Evolutionary conservation across 805 yeast genomes (phyloP).

Genomic region (Wickerhamomyces canadensis): DNA sequence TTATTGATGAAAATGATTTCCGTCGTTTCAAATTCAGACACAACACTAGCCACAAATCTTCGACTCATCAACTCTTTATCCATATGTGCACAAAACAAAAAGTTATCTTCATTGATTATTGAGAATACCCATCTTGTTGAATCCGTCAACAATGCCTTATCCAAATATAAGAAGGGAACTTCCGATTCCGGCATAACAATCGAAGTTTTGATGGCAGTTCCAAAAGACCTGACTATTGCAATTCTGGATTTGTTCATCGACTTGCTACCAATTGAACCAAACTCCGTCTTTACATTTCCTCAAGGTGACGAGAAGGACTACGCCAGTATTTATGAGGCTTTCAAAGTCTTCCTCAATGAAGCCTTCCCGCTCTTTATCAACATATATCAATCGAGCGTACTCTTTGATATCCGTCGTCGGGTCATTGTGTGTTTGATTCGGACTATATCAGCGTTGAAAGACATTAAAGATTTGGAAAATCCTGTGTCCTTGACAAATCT

Average conservation of each 20-base stretch:
- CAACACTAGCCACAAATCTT: constrained; percentile 25
- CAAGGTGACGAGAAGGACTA: constrained; percentile 18
- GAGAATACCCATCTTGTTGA: constrained; percentile 43
- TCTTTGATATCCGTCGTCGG: constrained; percentile 54
- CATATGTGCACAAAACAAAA: constrained; percentile 35
- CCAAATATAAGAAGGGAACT: constrained; percentile 38
- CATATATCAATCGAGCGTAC: constrained; percentile 69
- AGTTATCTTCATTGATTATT: constrained; percentile 39
- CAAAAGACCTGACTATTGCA: constrained; percentile 55
- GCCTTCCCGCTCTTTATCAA: constrained; percentile 51
- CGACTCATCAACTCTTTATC: constrained; percentile 36
- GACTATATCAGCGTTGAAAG: constrained; percentile 37
- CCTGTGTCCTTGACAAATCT: constrained; percentile 39
- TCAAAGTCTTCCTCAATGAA: constrained; percentile 34
- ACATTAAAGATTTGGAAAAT: constrained; percentile 27
- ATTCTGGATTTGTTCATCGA: constrained; percentile 51
- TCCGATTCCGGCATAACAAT: constrained; percentile 40
- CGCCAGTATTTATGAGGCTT: constrained; percentile 21
- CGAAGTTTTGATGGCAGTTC: constrained; percentile 69
- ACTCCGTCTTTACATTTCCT: constrained; percentile 22
- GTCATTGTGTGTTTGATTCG: constrained; percentile 50
- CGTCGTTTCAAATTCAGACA: constrained; percentile 25
- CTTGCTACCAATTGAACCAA: constrained; percentile 45
- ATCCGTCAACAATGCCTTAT: constrained; percentile 42
- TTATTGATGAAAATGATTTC: constrained; percentile 29